Conservation (phyloP, 345 rosid species). For the Salix dunnii region DNA sequence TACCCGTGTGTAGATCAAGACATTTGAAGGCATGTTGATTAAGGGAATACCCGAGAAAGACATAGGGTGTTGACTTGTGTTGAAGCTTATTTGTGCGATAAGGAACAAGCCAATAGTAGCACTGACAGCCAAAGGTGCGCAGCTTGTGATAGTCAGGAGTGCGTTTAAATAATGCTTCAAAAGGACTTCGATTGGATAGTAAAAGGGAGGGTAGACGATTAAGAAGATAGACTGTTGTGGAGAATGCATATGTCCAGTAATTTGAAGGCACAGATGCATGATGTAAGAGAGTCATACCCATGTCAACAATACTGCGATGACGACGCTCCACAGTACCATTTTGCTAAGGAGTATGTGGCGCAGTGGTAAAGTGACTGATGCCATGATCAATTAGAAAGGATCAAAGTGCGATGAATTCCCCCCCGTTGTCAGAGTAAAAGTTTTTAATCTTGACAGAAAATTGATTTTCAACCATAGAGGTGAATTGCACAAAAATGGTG, state of each 20-base stretch:
- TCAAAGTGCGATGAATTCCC: no score
- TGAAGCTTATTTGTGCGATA: not conserved
- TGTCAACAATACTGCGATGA: no score
- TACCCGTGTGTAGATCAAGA: no score
- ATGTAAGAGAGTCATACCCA: not conserved
- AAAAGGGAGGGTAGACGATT: not conserved
- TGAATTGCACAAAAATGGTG: not conserved
- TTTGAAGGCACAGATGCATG: not conserved
- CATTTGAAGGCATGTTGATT: not conserved
- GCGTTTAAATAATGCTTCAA: not conserved
- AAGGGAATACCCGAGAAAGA: not conserved
- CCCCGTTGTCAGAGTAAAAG: no score
- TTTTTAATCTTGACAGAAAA: no score
- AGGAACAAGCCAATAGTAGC: not conserved
- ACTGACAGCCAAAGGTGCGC: not conserved
- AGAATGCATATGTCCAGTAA: not conserved
- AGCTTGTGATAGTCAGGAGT: not conserved
- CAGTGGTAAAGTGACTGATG: not conserved
- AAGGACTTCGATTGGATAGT: not conserved
- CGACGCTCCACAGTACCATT: not conserved
- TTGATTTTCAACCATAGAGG: not conserved
- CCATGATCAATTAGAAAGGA: fast-evolving
- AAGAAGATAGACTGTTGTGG: not conserved
- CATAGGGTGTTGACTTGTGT: not conserved
- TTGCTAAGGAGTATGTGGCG: not conserved